phyloP scores from a whole-genome alignment of 2,329 filamentous ascomycete genomes.

The Fusarium pseudocircinatum region DNA sequence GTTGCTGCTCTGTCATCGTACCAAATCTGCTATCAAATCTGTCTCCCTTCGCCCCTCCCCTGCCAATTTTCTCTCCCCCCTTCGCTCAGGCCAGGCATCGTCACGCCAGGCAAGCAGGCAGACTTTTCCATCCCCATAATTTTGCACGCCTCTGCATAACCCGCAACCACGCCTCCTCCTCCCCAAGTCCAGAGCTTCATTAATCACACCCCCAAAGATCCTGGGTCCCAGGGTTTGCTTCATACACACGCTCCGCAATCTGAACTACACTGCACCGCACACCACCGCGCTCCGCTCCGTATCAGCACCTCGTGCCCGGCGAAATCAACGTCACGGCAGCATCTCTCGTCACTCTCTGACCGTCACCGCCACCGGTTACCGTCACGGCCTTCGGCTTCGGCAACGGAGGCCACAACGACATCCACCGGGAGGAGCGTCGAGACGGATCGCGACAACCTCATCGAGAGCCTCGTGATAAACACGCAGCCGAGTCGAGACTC shows the following conservation, averaged over 20 bases:
- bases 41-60: constrained; percentile 40
- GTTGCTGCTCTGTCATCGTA: constrained; percentile 15
- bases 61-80: constrained; percentile 18
- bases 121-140: constrained; percentile 38
- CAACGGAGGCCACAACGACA: constrained; percentile 29
- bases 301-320: constrained; percentile 37
- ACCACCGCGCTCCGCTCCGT: constrained; percentile 39
- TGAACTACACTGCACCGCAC: constrained; percentile 38
- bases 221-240: constrained; percentile 45
- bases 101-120: constrained; percentile 36
- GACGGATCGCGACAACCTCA: constrained; percentile 23
- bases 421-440: constrained; percentile 18
- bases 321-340: constrained; percentile 35
- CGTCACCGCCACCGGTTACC: constrained; percentile 36
- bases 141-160: constrained; percentile 50
- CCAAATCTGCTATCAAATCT: constrained; percentile 20
- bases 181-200: constrained; percentile 46
- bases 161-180: constrained; percentile 52
- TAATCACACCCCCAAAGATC: constrained; percentile 54
- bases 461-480: constrained; percentile 24
- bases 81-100: constrained; percentile 13
- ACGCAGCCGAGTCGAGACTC: constrained; percentile 10
- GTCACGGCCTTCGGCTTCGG: constrained; percentile 35
- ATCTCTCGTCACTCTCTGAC: constrained; percentile 24
- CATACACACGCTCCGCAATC: constrained; percentile 43